Evolutionary conservation across 176 grass and related monocot species (phyloP).

Genomic region (Triticum dicoccoides): DNA sequence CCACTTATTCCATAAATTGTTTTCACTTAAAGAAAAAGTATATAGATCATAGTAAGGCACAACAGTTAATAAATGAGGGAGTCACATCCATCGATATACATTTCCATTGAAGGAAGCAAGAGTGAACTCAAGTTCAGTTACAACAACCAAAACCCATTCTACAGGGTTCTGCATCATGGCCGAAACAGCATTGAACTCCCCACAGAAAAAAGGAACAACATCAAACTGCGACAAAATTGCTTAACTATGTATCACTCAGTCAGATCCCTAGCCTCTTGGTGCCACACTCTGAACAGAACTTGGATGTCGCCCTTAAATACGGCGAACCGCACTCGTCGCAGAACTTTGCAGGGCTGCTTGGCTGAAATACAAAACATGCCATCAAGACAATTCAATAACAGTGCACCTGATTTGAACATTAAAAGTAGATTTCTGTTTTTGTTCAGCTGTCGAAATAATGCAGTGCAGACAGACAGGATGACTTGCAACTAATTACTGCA

Average conservation of each 20-base stretch:
- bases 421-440: background rate
- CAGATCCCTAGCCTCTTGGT: conserved; percentile 76
- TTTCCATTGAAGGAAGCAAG: background rate
- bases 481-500: background rate
- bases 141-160: background rate
- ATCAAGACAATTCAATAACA: conserved; percentile 5
- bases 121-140: background rate
- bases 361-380: conserved; percentile 42
- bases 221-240: background rate
- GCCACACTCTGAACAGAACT: conserved; percentile 93
- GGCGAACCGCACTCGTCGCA: conserved; percentile 88
- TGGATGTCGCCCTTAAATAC: conserved; percentile 83
- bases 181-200: background rate
- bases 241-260: background rate
- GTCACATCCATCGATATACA: background rate
- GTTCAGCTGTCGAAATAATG: background rate
- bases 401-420: too few relatives aligned
- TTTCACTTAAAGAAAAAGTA: too few relatives aligned
- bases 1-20: too few relatives aligned
- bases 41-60: too few relatives aligned
- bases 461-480: background rate
- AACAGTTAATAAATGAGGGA: background rate
- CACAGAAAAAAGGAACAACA: too few relatives aligned
- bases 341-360: conserved; percentile 77
- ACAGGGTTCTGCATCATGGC: background rate